Evolutionary conservation across 192 early-diverging fungal genomes (phyloP), one percentile per base, ranked within the genome.

Genomic region (Coemansia aciculifera): DNA sequence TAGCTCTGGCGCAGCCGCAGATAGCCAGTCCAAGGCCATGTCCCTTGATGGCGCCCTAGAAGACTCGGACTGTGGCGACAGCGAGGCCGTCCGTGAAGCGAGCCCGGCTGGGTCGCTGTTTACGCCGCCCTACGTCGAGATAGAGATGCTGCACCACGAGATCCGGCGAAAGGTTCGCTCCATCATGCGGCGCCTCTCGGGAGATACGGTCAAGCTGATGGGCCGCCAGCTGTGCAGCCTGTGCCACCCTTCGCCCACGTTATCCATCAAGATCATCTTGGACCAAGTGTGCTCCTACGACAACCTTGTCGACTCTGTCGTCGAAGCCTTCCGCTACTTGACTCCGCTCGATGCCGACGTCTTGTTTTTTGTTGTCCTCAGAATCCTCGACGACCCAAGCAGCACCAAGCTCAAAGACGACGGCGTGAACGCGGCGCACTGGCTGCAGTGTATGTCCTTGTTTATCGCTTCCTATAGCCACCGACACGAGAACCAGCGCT

Each of bases 281-380:
- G 81, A 78, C 42, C 81, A 83, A 56, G 81, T 83, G 44, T 78
- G 72, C 56, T 78, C 76, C 2, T 83, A 83, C 34, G 81, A 78
- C 65, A 83, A 83, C 36, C 69, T 83, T 37, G 73, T 83, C 3
- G 73, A 70, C 31, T 69, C 73, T 43, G 76, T 83, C 31, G 81
- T 78, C 31, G 76, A 83, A 48, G 73, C 81, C 2, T 83, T 78
- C 68, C 66, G 76, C 21, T 83, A 78, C 52, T 23, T 83, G 69
- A 75, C 81, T 1, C 72, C 75, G 6, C 67, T 83, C 1, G 76
- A 75, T 34, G 64, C 70, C 11, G 81, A 83, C 23, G 71, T 75
- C 3, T 46, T 83, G 70, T 78, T 83, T 57, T 83, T 68, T 59
- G 38, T 74, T 8, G 67, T 78, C 29, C 64, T 83, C 43, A 62